Conservation (phyloP, 2,329 filamentous ascomycete genomes). For the Penicillium sp. region DNA sequence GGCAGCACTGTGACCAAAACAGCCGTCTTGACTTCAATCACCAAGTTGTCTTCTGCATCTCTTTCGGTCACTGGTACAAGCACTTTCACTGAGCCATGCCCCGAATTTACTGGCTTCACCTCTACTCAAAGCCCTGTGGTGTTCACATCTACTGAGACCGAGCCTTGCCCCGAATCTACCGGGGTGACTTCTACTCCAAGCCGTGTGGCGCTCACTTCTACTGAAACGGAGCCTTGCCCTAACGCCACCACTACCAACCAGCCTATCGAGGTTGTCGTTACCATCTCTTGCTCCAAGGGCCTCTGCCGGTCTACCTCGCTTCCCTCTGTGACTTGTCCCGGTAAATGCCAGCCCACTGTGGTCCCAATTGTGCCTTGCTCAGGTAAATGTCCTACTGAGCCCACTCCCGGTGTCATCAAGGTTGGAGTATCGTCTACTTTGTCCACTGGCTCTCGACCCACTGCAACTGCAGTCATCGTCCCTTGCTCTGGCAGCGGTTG, state of each 20-base stretch:
- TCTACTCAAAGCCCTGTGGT: neutral
- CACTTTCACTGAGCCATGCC: neutral
- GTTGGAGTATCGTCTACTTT: neutral
- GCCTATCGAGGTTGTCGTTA: no score
- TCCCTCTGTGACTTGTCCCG: no score
- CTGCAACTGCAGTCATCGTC: neutral
- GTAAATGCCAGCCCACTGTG: no score
- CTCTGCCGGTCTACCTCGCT: no score
- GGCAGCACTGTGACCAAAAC: neutral
- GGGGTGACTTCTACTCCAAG: neutral
- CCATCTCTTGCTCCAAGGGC: no score
- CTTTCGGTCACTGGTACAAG: neutral
- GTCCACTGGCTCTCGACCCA: neutral
- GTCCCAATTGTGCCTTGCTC: neutral
- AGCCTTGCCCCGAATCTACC: neutral
- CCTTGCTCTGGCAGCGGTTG: neutral
- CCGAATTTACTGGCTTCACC: neutral
- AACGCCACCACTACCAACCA: neutral
- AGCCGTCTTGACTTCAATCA: neutral
- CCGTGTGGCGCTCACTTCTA: conserved; percentile 13
- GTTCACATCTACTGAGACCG: conserved; percentile 20
- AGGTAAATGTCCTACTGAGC: no score
- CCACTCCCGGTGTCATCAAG: neutral
- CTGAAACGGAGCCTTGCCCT: conserved; percentile 16
- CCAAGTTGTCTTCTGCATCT: neutral